A percentile compares a stretch with the other conserved stretches of the same genome.
Evolutionary conservation across 768 basidiomycete genomes (phyloP).

Genomic region (Mycena albidolilacea): DNA sequence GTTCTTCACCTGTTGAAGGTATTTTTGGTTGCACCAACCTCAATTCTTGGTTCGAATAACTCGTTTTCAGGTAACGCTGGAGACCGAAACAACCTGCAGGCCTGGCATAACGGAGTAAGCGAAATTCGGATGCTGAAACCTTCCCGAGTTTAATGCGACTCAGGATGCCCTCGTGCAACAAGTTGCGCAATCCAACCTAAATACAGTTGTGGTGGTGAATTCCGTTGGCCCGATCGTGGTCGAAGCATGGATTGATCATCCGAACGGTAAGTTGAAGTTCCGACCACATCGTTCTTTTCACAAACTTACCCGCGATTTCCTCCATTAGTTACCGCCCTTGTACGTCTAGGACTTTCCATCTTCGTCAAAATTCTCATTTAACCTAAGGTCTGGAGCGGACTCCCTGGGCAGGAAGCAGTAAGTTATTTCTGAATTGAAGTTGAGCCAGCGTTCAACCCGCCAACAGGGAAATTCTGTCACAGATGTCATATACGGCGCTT

Average conservation of each 20-base stretch:
- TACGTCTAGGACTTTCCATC: conserved; percentile 35
- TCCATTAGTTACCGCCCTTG: conserved; percentile 53
- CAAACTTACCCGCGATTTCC: neutral
- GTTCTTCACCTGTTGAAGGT: conserved; percentile 32
- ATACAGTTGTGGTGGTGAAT: conserved; percentile 78
- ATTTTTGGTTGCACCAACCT: neutral
- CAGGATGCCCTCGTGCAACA: conserved; percentile 62
- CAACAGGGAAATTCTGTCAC: conserved; percentile 65
- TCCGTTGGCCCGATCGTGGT: conserved; percentile 72
- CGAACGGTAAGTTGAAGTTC: conserved; percentile 58
- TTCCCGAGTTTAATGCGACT: neutral
- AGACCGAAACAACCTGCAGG: conserved; percentile 65
- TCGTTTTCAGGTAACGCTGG: conserved; percentile 62
- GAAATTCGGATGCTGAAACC: neutral
- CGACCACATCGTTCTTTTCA: neutral
- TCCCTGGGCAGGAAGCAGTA: conserved; percentile 73
- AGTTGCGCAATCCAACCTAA: conserved; percentile 66
- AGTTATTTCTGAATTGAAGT: conserved; percentile 38
- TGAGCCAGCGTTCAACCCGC: neutral
- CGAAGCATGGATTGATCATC: conserved; percentile 71
- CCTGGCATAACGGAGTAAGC: conserved; percentile 65
- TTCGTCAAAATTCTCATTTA: neutral
- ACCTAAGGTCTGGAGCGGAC: conserved; percentile 63
- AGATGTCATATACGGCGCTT: conserved; percentile 71
- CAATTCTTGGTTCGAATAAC: neutral